These are phyloP conservation scores for Vitis hybrid DNA, from an alignment of 177 flowering plant species.

Conservation along the genomic window DNA sequence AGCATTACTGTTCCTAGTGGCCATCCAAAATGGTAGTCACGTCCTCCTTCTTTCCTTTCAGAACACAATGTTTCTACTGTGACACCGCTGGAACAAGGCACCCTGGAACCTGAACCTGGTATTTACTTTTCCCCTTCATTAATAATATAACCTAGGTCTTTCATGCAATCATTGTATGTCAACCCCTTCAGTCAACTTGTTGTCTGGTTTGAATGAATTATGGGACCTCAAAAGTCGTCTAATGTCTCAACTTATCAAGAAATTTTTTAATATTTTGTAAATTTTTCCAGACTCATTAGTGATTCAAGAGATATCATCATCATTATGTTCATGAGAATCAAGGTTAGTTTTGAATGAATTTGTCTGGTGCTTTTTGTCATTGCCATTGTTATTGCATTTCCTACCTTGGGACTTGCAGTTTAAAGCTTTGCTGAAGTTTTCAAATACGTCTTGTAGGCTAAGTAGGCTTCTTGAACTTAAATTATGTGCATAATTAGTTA, in stretches of 20 bases:
- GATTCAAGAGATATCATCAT: background rate
- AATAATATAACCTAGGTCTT: background rate
- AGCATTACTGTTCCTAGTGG: background rate
- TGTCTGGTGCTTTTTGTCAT: background rate
- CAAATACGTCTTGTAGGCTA: background rate
- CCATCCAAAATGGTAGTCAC: background rate
- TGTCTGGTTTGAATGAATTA: background rate
- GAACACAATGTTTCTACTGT: constrained; percentile 2
- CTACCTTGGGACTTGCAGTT: background rate
- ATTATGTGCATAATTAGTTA: too few species aligned
- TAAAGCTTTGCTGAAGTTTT: background rate
- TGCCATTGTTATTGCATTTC: background rate
- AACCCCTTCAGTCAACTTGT: background rate
- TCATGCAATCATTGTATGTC: background rate
- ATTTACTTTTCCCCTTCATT: background rate
- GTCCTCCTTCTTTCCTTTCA: background rate
- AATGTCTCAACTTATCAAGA: too few species aligned
- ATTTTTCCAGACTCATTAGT: background rate
- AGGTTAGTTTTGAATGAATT: background rate
- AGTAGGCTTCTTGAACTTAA: background rate
- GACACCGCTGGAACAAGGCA: constrained; percentile 2
- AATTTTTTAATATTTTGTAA: too few species aligned
- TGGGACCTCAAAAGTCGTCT: too few species aligned
- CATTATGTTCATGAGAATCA: background rate
- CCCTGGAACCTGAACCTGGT: constrained; percentile 9